Percentiles rank a stretch among this genome's conserved stretches.
Evolutionary conservation across 169 alveolate genomes (phyloP).

Genomic region (Babesia caballi): DNA sequence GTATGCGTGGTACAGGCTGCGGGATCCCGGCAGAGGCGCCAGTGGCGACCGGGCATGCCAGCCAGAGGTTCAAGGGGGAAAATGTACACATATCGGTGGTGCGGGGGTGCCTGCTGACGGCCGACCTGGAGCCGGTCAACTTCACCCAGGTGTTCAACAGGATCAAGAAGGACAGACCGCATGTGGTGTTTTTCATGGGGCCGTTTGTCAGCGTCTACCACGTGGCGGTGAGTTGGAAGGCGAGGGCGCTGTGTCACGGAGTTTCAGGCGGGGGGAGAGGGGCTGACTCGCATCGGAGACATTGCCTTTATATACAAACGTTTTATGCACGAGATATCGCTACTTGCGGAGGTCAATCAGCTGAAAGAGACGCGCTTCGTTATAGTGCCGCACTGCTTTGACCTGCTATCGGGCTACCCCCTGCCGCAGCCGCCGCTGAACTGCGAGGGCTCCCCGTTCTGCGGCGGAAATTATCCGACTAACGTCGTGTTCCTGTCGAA

Average conservation of each 20-base stretch:
- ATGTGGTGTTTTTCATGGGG: slow-evolving; percentile 59
- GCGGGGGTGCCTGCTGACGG: slow-evolving; percentile 50
- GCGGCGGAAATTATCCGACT: slow-evolving; percentile 11
- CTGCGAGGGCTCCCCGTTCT: slow-evolving; percentile 12
- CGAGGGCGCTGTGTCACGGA: not conserved
- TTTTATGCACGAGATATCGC: slow-evolving; percentile 39
- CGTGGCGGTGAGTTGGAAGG: slow-evolving; percentile 33
- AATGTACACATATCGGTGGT: slow-evolving; percentile 59
- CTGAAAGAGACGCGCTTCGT: slow-evolving; percentile 44
- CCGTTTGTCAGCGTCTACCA: slow-evolving; percentile 62
- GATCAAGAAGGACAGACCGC: slow-evolving; percentile 59
- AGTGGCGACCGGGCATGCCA: slow-evolving; percentile 8
- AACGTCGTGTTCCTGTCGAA: slow-evolving; percentile 59
- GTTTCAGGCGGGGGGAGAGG: slow-evolving; percentile 47
- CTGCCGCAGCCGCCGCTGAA: slow-evolving; percentile 69
- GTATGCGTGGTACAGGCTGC: slow-evolving; percentile 10
- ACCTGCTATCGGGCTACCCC: slow-evolving; percentile 55
- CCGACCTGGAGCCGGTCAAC: slow-evolving; percentile 31
- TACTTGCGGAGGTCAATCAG: slow-evolving; percentile 11
- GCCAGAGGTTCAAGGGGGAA: slow-evolving; percentile 35
- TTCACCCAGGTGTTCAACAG: slow-evolving; percentile 48
- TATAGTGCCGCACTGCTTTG: slow-evolving; percentile 64
- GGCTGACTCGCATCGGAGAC: slow-evolving; percentile 49
- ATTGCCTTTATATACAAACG: slow-evolving; percentile 41
- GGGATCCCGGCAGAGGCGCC: slow-evolving; percentile 64